These are phyloP conservation scores for Byssothecium circinans DNA, from an alignment of 2,329 filamentous ascomycete genomes.

Conservation along the genomic window DNA sequence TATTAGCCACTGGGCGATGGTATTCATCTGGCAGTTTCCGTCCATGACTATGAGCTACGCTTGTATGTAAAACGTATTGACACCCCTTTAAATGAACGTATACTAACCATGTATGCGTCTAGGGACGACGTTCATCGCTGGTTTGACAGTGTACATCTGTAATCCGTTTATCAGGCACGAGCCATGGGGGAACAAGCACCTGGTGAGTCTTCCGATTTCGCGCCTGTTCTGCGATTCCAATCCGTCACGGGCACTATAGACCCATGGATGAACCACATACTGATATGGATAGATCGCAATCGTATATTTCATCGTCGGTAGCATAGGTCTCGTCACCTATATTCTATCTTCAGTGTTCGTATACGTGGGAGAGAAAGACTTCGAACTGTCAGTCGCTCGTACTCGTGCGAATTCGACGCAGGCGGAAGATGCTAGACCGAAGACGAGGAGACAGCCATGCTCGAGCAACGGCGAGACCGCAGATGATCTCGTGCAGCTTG, in stretches of 20 bases:
- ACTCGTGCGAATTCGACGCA: neutral
- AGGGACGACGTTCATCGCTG: slow-evolving; percentile 28
- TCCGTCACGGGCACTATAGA: too few species aligned
- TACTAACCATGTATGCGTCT: too few species aligned
- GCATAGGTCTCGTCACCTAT: slow-evolving; percentile 27
- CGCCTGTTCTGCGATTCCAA: too few species aligned
- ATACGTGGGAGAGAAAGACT: slow-evolving; percentile 29
- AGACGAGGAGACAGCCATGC: too few species aligned
- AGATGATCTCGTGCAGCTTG: neutral
- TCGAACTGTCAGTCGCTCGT: slow-evolving; percentile 18
- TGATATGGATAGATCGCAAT: slow-evolving; percentile 26
- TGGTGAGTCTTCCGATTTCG: slow-evolving; percentile 10
- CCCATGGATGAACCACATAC: neutral
- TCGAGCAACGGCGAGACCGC: too few species aligned
- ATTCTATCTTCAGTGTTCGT: slow-evolving; percentile 27
- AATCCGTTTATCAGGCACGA: slow-evolving; percentile 24
- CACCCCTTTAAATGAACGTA: too few species aligned
- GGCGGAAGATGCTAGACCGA: neutral
- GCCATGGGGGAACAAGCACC: slow-evolving; percentile 23
- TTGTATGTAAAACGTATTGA: too few species aligned
- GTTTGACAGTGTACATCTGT: slow-evolving; percentile 32
- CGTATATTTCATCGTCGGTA: slow-evolving; percentile 23
- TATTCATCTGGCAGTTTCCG: slow-evolving; percentile 36
- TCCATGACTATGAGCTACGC: slow-evolving; percentile 35
- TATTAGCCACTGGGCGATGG: slow-evolving; percentile 29